Conservation (phyloP, 2,329 filamentous ascomycete species). For the Ceratocystis albifundus region DNA sequence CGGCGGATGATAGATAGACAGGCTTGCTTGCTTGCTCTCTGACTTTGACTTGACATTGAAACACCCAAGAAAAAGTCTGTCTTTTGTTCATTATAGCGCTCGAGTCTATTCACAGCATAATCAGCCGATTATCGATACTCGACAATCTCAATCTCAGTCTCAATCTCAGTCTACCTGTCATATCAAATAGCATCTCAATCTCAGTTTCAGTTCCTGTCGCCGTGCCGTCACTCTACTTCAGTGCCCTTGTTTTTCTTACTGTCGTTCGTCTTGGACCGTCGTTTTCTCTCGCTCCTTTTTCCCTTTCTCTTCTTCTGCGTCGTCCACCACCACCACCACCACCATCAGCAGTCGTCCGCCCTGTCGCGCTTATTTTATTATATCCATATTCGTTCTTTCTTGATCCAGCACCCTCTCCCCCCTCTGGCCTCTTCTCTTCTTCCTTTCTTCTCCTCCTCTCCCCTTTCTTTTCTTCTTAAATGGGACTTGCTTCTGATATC, state of each 20-base stretch:
- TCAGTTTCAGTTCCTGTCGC: neutral
- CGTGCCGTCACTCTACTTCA: neutral
- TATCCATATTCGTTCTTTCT: neutral
- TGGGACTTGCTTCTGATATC: neutral
- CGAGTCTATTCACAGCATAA: neutral
- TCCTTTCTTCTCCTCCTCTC: too few species aligned
- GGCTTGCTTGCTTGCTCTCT: neutral
- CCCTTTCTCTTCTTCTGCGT: neutral
- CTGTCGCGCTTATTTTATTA: conserved; percentile 1
- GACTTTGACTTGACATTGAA: neutral
- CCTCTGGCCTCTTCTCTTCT: too few species aligned
- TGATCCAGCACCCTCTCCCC: too few species aligned
- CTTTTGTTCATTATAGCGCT: neutral
- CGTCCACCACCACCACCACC: neutral
- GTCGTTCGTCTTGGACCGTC: neutral
- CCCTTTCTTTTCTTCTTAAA: neutral
- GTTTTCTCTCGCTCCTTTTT: neutral
- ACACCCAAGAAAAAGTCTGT: conserved; percentile 2
- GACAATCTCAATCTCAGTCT: too few species aligned
- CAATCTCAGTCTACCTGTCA: neutral
- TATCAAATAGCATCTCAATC: neutral
- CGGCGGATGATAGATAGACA: too few species aligned
- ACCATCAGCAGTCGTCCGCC: neutral
- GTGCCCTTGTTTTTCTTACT: neutral
- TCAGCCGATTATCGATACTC: neutral